These are phyloP conservation scores for Diplotaxis tenuifolia DNA, from an alignment of 345 rosid genomes.

Conservation along the genomic window DNA sequence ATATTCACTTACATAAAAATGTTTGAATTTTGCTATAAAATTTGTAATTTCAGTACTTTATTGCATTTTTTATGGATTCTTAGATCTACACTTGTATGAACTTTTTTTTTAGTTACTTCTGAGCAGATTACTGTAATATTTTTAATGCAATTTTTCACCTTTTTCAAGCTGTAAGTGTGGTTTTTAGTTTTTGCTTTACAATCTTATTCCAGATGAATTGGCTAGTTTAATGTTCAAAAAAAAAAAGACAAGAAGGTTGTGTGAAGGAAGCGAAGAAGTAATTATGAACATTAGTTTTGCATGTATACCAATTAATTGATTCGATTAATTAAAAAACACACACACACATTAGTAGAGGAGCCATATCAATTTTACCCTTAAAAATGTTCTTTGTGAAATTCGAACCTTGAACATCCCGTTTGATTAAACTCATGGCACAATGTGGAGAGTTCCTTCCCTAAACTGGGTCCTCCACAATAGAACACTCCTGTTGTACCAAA, in stretches of 20 bases:
- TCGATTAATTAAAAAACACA: neutral
- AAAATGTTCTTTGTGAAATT: constrained; percentile 37
- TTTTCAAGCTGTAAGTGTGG: too few relatives aligned
- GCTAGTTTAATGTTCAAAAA: neutral
- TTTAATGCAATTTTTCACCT: too few relatives aligned
- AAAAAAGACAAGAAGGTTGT: neutral
- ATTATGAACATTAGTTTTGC: neutral
- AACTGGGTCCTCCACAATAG: constrained; percentile 35
- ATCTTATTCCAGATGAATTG: too few relatives aligned
- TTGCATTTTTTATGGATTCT: too few relatives aligned
- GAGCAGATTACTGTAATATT: too few relatives aligned
- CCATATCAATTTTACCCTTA: neutral
- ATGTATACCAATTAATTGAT: neutral
- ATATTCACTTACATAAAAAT: too few relatives aligned
- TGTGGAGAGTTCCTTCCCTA: constrained; percentile 32
- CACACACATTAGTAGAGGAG: neutral
- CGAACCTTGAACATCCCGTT: constrained; percentile 32
- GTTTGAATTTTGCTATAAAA: too few relatives aligned
- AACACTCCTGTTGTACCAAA: constrained; percentile 31
- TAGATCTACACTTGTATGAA: too few relatives aligned
- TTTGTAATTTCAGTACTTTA: too few relatives aligned
- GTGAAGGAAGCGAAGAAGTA: neutral
- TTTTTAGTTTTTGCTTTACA: too few relatives aligned
- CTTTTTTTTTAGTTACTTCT: too few relatives aligned
- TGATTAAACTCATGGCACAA: constrained; percentile 35